Evolutionary conservation across 1,139 yeast species (phyloP).

Genomic region (Hansenula sp.): DNA sequence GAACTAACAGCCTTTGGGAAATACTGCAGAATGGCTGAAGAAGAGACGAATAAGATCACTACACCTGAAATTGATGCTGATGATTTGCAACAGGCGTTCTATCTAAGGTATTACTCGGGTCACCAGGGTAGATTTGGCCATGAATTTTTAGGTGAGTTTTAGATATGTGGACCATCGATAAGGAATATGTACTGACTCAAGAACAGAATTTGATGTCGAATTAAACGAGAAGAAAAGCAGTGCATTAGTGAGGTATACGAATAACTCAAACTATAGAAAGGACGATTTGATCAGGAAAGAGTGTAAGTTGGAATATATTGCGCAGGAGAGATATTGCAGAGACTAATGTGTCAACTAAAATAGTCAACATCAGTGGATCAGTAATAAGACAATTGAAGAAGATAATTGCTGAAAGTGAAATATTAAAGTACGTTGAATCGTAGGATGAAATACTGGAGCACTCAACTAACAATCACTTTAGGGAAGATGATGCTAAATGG

Average conservation of each 20-base stretch:
- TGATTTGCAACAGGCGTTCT: not conserved
- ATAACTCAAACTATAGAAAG: constrained; percentile 41
- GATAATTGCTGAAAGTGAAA: constrained; percentile 36
- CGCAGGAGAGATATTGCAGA: not conserved
- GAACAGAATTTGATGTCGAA: constrained; percentile 35
- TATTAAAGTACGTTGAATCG: constrained; percentile 23
- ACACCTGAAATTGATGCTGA: not conserved
- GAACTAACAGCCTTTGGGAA: too few relatives aligned
- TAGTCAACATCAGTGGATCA: constrained; percentile 31
- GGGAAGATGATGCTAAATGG: constrained; percentile 39
- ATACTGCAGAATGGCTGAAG: not conserved
- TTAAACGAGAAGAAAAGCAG: constrained; percentile 28
- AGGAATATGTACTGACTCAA: not conserved
- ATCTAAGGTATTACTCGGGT: constrained; percentile 1
- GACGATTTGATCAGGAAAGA: constrained; percentile 39
- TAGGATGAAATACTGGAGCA: not conserved
- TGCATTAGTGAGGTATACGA: constrained; percentile 39
- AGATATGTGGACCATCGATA: too few relatives aligned
- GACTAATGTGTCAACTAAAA: not conserved
- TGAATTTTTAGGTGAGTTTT: constrained; percentile 2
- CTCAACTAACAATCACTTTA: constrained; percentile 5
- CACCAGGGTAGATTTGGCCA: constrained; percentile 2
- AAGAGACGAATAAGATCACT: not conserved
- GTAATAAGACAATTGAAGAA: constrained; percentile 32
- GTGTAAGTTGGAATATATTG: constrained; percentile 13